Conservation (phyloP, 2,329 filamentous ascomycete species). For the Botrytis cinerea region DNA sequence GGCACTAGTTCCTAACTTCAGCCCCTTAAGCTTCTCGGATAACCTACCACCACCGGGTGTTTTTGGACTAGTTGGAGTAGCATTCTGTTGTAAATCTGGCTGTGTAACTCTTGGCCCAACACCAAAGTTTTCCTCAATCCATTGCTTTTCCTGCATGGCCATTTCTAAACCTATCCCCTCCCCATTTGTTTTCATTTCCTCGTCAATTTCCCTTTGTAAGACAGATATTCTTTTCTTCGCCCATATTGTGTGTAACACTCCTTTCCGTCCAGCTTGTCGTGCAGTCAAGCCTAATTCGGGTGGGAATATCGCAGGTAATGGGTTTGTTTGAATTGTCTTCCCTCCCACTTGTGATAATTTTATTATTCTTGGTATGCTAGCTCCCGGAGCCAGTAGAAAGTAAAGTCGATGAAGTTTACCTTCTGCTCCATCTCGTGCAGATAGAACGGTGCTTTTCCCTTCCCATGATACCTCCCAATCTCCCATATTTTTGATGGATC, state of each 20-base stretch:
- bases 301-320: constrained; percentile 83
- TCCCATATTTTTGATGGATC: constrained; percentile 45
- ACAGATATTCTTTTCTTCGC: constrained; percentile 78
- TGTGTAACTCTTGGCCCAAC: constrained; percentile 33
- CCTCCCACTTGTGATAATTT: constrained; percentile 55
- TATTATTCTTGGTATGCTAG: constrained; percentile 70
- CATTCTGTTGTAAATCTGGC: constrained; percentile 41
- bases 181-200: constrained; percentile 70
- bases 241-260: constrained; percentile 84
- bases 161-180: constrained; percentile 85
- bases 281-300: constrained; percentile 69
- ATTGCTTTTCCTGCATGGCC: constrained; percentile 78
- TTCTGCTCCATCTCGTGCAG: constrained; percentile 44
- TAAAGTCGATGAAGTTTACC: constrained; percentile 63
- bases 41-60: constrained; percentile 68
- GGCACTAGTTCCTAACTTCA: constrained; percentile 75
- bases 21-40: constrained; percentile 75
- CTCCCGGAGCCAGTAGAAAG: constrained; percentile 75
- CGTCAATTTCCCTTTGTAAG: constrained; percentile 73
- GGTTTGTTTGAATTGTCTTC: constrained; percentile 65
- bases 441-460: constrained; percentile 72
- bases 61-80: constrained; percentile 56
- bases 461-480: constrained; percentile 82
- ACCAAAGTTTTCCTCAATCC: constrained; percentile 78
- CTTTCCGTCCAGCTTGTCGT: constrained; percentile 69